phyloP scores from a whole-genome alignment of 2,329 filamentous ascomycete genomes.

The Verticillium tricorpus region DNA sequence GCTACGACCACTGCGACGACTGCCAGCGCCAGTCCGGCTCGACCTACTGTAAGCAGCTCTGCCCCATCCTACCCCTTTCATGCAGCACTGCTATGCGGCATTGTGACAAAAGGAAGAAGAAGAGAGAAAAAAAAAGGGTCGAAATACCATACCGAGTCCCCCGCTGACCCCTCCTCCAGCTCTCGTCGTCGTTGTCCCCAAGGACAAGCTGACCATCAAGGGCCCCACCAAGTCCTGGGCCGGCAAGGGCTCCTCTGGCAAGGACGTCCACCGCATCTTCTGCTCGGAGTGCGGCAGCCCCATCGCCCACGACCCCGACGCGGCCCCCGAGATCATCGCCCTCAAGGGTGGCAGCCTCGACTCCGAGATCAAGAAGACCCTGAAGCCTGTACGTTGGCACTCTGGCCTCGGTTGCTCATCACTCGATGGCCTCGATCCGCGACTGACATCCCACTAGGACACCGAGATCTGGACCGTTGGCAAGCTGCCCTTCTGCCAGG shows the following conservation, averaged over 20 bases:
- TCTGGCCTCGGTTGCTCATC: neutral
- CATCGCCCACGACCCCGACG: slow-evolving; percentile 66
- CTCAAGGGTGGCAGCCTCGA: slow-evolving; percentile 64
- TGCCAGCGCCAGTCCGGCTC: slow-evolving; percentile 67
- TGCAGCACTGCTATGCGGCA: neutral
- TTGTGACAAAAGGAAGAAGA: neutral
- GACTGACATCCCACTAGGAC: slow-evolving; percentile 31
- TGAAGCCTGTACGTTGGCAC: slow-evolving; percentile 54
- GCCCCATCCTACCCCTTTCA: neutral
- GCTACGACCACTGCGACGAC: slow-evolving; percentile 69
- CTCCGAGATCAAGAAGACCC: slow-evolving; percentile 59
- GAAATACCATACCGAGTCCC: neutral
- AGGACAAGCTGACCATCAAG: slow-evolving; percentile 59
- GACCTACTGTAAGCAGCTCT: slow-evolving; percentile 55
- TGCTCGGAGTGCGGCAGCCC: slow-evolving; percentile 66
- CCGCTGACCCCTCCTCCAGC: slow-evolving; percentile 34
- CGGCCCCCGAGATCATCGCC: slow-evolving; percentile 66
- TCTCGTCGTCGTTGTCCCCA: slow-evolving; percentile 61
- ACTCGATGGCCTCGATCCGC: neutral
- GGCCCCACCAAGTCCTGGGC: slow-evolving; percentile 63
- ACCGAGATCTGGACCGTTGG: slow-evolving; percentile 66
- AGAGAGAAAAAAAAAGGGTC: neutral
- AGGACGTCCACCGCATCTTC: slow-evolving; percentile 63
- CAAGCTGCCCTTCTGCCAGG: slow-evolving; percentile 68
- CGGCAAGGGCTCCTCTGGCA: slow-evolving; percentile 55